Evolutionary conservation across 2,329 filamentous ascomycete species (phyloP).

Genomic region (Alternaria sp.): DNA sequence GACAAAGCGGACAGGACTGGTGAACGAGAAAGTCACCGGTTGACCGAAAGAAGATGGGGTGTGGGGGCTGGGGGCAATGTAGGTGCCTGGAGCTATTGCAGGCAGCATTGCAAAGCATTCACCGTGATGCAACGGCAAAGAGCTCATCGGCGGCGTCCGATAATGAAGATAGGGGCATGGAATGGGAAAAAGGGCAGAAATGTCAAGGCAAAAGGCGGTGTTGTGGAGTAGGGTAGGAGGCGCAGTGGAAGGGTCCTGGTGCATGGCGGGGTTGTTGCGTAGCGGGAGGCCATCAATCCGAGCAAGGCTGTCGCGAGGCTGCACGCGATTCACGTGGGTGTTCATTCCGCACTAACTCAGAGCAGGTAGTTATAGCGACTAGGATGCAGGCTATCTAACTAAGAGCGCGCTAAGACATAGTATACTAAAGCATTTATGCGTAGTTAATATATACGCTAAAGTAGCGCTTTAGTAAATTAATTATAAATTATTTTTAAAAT

Average conservation of each 20-base stretch:
- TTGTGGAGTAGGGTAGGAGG: constrained; percentile 4
- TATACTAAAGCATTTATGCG: too few relatives aligned
- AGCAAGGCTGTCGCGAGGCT: constrained; percentile 13
- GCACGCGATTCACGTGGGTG: constrained; percentile 10
- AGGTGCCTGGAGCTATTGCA: constrained; percentile 17
- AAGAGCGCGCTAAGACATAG: too few relatives aligned
- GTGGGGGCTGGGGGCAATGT: constrained; percentile 28
- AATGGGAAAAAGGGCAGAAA: not conserved
- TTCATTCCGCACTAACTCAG: not conserved
- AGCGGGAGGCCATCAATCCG: not conserved
- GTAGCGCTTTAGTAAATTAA: too few relatives aligned
- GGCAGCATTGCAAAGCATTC: constrained; percentile 2
- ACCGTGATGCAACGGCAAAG: constrained; percentile 2
- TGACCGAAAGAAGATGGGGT: constrained; percentile 20
- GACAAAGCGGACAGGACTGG: constrained; percentile 8
- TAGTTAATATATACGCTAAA: too few relatives aligned
- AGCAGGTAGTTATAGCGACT: not conserved
- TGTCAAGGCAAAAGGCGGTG: constrained; percentile 17
- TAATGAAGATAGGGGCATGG: not conserved
- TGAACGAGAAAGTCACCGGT: constrained; percentile 36
- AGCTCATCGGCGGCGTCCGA: constrained; percentile 3
- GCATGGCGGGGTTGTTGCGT: constrained; percentile 14
- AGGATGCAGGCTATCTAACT: too few relatives aligned
- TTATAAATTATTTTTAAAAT: too few relatives aligned
- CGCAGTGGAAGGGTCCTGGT: constrained; percentile 13